Percentiles rank a stretch among this genome's conserved stretches.
Conservation (phyloP, 2,329 filamentous ascomycete genomes). For the Chrysoporthe puriensis region DNA sequence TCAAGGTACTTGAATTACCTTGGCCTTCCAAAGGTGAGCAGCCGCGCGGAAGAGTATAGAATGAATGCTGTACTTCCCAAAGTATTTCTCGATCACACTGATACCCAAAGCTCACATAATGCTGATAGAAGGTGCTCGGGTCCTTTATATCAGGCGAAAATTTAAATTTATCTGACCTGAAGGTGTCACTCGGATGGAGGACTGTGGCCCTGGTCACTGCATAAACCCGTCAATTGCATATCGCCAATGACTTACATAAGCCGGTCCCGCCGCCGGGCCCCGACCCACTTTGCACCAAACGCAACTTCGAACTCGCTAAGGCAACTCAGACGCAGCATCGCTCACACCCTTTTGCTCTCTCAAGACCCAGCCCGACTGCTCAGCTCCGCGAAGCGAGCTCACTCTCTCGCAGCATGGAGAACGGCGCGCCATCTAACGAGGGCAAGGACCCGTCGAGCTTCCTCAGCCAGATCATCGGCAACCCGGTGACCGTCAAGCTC, state of each 20-base stretch:
- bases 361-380: neutral
- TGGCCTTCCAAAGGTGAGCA: no score
- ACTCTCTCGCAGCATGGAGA: slow-evolving; percentile 65
- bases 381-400: neutral
- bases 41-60: no score
- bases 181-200: neutral
- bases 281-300: neutral
- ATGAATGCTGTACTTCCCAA: no score
- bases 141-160: no score
- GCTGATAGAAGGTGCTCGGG: no score
- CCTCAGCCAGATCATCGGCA: slow-evolving; percentile 90
- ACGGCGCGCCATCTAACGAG: slow-evolving; percentile 68
- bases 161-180: neutral
- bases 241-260: neutral
- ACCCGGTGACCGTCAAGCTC: slow-evolving; percentile 92
- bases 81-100: no score
- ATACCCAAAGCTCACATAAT: no score
- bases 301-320: neutral
- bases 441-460: slow-evolving; percentile 94
- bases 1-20: no score
- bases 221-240: slow-evolving; percentile 3
- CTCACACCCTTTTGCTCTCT: neutral
- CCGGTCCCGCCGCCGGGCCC: neutral
- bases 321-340: slow-evolving; percentile 2
- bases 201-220: neutral